These are phyloP conservation scores for Colletotrichum sojae DNA, from an alignment of 2,329 filamentous ascomycete species.

Conservation along the genomic window DNA sequence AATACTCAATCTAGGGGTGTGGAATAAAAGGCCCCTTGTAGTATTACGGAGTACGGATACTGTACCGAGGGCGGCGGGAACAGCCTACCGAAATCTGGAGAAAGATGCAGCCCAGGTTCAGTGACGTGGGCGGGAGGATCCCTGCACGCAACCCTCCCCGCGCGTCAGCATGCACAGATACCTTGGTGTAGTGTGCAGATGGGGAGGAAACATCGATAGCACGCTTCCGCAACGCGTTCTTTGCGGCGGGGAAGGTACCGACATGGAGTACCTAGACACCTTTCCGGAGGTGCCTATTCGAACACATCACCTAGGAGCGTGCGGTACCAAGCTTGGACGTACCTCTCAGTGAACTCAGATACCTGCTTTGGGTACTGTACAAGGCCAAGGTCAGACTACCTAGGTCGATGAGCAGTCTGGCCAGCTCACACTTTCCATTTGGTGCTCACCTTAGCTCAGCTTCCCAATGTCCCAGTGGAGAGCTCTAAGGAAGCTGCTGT, in stretches of 20 bases:
- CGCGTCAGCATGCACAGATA: slow-evolving; percentile 1
- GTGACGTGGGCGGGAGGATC: background rate
- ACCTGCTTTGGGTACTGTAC: too few relatives aligned
- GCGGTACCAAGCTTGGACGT: background rate
- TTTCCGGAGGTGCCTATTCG: background rate
- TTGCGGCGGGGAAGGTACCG: background rate
- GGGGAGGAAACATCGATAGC: too few relatives aligned
- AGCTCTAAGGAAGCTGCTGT: background rate
- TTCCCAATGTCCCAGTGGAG: background rate
- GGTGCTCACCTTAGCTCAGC: too few relatives aligned
- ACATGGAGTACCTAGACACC: background rate
- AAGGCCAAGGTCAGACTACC: too few relatives aligned
- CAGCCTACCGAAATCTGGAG: slow-evolving; percentile 25
- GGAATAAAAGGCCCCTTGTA: background rate
- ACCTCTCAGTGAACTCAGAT: too few relatives aligned
- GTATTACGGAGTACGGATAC: too few relatives aligned
- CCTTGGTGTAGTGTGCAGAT: too few relatives aligned
- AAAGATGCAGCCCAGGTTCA: slow-evolving; percentile 1
- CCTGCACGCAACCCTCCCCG: background rate
- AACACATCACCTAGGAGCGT: background rate
- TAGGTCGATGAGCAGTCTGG: too few relatives aligned
- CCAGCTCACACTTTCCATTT: too few relatives aligned
- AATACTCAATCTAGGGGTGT: too few relatives aligned
- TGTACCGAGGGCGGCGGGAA: slow-evolving; percentile 21
- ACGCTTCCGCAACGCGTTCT: background rate